phyloP scores from a whole-genome alignment of 176 grass and related monocot genomes.

The Canna indica region DNA sequence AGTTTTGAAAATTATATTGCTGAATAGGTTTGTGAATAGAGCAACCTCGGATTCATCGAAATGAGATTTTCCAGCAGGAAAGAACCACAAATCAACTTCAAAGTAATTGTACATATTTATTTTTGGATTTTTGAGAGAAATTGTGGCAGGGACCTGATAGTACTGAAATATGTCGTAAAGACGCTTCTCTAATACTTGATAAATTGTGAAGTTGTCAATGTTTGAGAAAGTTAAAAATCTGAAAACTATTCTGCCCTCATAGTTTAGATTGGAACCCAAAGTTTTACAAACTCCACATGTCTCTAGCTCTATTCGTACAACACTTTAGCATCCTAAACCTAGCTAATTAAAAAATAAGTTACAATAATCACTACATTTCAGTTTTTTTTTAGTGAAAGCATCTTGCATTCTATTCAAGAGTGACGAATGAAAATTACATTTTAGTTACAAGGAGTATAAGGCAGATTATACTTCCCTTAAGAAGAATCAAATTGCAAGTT shows the following conservation, averaged over 20 bases:
- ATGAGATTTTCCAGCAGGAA: slow-evolving; percentile 28
- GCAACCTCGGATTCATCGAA: slow-evolving; percentile 43
- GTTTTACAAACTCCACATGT: too few species aligned
- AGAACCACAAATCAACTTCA: slow-evolving; percentile 31
- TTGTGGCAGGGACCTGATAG: background rate
- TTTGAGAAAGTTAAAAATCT: slow-evolving; percentile 44
- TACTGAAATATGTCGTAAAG: slow-evolving; percentile 11
- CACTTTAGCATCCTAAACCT: too few species aligned
- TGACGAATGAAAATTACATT: too few species aligned
- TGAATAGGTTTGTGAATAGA: slow-evolving; percentile 40
- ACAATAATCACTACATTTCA: too few species aligned
- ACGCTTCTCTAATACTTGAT: background rate
- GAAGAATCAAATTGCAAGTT: too few species aligned
- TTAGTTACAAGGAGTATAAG: too few species aligned
- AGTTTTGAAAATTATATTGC: slow-evolving; percentile 26
- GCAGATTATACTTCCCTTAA: too few species aligned
- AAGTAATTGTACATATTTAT: slow-evolving; percentile 7
- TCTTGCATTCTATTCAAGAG: too few species aligned
- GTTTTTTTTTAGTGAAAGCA: too few species aligned
- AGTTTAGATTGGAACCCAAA: too few species aligned
- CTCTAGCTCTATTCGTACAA: too few species aligned
- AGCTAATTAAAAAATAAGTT: too few species aligned
- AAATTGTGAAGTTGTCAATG: background rate
- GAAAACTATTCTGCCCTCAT: slow-evolving; percentile 42
- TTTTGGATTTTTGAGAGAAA: slow-evolving; percentile 15